These are phyloP conservation scores for Saccharomycopsis olivae DNA, from an alignment of 805 yeast species.

Conservation along the genomic window DNA sequence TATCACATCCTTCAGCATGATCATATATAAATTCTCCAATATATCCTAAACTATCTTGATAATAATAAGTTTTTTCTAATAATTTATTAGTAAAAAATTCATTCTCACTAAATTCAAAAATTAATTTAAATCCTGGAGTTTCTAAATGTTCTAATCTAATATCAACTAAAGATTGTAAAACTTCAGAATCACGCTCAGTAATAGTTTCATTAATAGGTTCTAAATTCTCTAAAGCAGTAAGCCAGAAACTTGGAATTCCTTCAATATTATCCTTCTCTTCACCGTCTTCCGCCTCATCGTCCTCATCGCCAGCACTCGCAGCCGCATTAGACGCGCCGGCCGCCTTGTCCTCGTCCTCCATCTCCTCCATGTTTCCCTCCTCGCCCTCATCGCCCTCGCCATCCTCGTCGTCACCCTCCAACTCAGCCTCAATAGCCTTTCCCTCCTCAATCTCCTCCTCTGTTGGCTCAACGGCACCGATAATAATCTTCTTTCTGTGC, in stretches of 20 bases:
- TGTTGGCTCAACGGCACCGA: slow-evolving; percentile 69
- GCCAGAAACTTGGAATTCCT: slow-evolving; percentile 95
- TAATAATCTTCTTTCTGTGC: slow-evolving; percentile 60
- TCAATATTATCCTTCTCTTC: slow-evolving; percentile 37
- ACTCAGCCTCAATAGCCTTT: slow-evolving; percentile 52
- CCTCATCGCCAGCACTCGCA: too few species aligned
- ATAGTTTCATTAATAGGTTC: slow-evolving; percentile 73
- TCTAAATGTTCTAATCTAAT: slow-evolving; percentile 71
- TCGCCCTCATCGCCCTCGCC: slow-evolving; percentile 34
- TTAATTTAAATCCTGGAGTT: slow-evolving; percentile 79
- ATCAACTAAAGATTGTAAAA: slow-evolving; percentile 56
- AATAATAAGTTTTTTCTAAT: slow-evolving; percentile 80
- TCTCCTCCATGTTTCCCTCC: slow-evolving; percentile 29
- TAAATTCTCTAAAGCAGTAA: slow-evolving; percentile 86
- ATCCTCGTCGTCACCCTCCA: slow-evolving; percentile 34
- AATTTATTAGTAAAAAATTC: slow-evolving; percentile 64
- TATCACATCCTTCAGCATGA: slow-evolving; percentile 85
- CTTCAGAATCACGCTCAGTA: slow-evolving; percentile 83
- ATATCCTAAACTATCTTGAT: slow-evolving; percentile 88
- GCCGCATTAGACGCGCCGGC: slow-evolving; percentile 38
- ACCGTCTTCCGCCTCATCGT: slow-evolving; percentile 33
- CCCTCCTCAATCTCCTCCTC: slow-evolving; percentile 72
- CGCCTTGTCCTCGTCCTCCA: slow-evolving; percentile 30
- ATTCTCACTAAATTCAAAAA: slow-evolving; percentile 71
- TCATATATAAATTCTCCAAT: slow-evolving; percentile 95